Base-by-base conservation (phyloP, 2,329 filamentous ascomycete genomes). In the Botryosphaeria agaves region DNA sequence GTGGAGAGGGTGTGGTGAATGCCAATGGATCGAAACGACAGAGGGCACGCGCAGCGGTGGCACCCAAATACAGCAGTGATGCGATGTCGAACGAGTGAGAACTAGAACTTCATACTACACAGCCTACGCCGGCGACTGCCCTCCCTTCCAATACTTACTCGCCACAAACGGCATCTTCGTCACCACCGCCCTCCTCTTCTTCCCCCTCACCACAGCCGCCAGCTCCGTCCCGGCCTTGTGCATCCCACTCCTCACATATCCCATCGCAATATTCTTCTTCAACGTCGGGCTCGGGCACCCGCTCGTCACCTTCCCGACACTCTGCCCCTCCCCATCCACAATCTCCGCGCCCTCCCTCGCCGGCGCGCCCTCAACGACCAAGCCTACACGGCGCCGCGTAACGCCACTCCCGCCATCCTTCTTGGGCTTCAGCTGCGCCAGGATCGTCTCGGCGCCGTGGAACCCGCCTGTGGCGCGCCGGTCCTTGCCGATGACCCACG, bases 241-340 rank as follows among this genome's bases (percentile, higher is more conserved):
- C 49, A 76, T 57, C 0, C 82, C 82, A 38, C 80, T 73, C 55
- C 73, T 72, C 47, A 94, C 64, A 49, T 93, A 93, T 0, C 76
- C 89, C 89, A 98, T 98, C 33, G 87, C 84, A 38, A 98, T 87
- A 53, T 95, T 94, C 62, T 78, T 78, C 39, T 76, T 75, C 28
- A 94, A 59, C 0, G 77, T 81, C 2, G 89, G 89, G 48, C 78
- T 85, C 0, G 89, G 89, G 40, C 83, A 81, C 11, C 89, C 89
- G 42, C 82, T 92, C 4, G 89, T 98, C 37, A 98, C 65, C 20
- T 62, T 66, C 9, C 89, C 89, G 32, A 95, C 66, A 42, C 70
- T 69, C 41, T 76, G 51, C 18, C 71, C 72, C 5, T 70, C 64
- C 35, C 66, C 59, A 41, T 66, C 62, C 18, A 85, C 63, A 37